Conservation (phyloP, 768 basidiomycete genomes). For the Termitomyces sp. region DNA sequence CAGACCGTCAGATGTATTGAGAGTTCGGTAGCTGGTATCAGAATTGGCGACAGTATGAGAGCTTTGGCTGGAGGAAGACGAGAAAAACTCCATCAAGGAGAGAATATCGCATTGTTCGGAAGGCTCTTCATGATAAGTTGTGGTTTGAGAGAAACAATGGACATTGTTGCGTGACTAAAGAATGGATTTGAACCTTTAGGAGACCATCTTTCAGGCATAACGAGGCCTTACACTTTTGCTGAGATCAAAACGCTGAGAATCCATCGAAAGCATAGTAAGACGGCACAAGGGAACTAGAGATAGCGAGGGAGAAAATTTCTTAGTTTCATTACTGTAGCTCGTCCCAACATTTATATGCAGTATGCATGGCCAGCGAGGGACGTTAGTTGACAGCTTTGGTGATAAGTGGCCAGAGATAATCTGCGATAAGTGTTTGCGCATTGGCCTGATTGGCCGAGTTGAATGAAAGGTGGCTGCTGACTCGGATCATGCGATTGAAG, state of each 20-base stretch:
- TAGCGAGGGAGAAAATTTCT: not conserved
- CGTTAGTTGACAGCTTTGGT: constrained; percentile 9
- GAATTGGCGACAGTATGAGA: not conserved
- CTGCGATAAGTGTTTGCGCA: not conserved
- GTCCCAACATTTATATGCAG: constrained; percentile 9
- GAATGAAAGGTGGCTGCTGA: not conserved
- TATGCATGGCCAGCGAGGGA: constrained; percentile 6
- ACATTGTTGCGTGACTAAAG: not conserved
- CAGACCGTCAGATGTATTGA: constrained; percentile 6
- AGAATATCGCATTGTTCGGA: not conserved
- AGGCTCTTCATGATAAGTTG: not conserved
- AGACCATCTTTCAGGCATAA: not conserved
- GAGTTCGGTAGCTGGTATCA: not conserved
- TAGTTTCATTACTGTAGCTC: not conserved
- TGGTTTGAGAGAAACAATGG: not conserved
- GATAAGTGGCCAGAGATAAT: constrained; percentile 2
- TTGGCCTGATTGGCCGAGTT: constrained; percentile 1
- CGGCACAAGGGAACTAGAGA: not conserved
- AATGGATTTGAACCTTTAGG: not conserved
- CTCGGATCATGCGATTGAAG: not conserved
- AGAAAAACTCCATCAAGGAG: not conserved
- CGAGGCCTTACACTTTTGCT: constrained; percentile 15
- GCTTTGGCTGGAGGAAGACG: not conserved
- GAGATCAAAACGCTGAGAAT: constrained; percentile 24
- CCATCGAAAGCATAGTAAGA: constrained; percentile 15